Conservation (phyloP, 257 asterid genomes). For the Ilex aquifolium region DNA sequence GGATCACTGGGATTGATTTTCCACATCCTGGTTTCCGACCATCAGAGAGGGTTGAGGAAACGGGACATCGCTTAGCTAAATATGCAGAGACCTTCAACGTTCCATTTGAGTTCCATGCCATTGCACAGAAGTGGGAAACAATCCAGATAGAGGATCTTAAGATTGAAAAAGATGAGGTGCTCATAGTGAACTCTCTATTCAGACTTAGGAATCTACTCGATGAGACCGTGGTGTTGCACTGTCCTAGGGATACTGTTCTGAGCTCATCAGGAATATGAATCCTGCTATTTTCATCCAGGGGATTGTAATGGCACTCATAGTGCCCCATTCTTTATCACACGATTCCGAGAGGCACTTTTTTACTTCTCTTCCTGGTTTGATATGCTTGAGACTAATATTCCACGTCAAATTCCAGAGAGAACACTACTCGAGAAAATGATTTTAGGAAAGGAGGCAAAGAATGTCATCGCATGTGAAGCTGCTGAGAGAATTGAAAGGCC, state of each 20-base stretch:
- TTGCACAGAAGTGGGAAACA: constrained; percentile 48
- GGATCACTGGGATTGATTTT: constrained; percentile 44
- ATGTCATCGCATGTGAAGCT: constrained; percentile 42
- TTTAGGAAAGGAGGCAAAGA: constrained; percentile 40
- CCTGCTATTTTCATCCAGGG: constrained; percentile 31
- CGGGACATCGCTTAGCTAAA: constrained; percentile 35
- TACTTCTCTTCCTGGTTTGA: constrained; percentile 41
- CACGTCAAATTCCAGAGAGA: constrained; percentile 37
- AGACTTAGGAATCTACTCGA: constrained; percentile 37
- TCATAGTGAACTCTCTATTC: constrained; percentile 29
- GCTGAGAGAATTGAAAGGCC: constrained; percentile 48
- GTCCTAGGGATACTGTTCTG: constrained; percentile 35
- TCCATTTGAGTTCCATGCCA: constrained; percentile 38
- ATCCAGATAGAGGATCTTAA: constrained; percentile 32
- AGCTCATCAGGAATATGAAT: constrained; percentile 29
- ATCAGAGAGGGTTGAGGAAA: constrained; percentile 37
- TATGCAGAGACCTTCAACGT: constrained; percentile 33
- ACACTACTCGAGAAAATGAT: constrained; percentile 26
- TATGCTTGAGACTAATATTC: constrained; percentile 35
- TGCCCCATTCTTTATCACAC: constrained; percentile 40
- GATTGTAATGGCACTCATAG: constrained; percentile 39
- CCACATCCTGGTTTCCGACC: constrained; percentile 46
- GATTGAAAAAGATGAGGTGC: constrained; percentile 31
- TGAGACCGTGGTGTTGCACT: constrained; percentile 32
- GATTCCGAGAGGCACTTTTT: constrained; percentile 40